Conservation (phyloP, 1,284 basidiomycete species). For the Ustilago vetiveriae region DNA sequence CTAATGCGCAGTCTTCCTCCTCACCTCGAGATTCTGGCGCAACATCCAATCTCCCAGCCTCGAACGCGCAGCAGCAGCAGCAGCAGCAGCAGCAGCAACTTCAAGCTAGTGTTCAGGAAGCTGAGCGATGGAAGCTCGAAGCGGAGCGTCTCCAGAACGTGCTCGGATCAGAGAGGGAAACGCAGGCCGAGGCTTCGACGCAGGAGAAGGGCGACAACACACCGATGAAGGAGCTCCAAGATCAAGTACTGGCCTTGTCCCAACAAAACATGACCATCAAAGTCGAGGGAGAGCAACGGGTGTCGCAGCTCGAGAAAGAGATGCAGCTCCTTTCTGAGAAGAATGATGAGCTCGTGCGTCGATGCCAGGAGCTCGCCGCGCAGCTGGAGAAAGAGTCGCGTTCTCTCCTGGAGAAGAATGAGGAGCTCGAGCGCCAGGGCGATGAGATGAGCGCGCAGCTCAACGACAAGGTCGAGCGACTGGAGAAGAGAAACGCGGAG, state of each 20-base stretch:
- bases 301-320: constrained; percentile 12
- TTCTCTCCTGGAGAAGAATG: constrained; percentile 6
- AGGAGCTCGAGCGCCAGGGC: constrained; percentile 16
- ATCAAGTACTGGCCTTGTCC: constrained; percentile 7
- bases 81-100: constrained; percentile 9
- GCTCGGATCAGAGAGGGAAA: constrained; percentile 5
- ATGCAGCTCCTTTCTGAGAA: constrained; percentile 8
- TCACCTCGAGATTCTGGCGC: constrained; percentile 14
- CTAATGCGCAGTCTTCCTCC: constrained; percentile 12
- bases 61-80: neutral
- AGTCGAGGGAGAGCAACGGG: constrained; percentile 3
- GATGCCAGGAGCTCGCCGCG: constrained; percentile 6
- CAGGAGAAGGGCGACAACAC: constrained; percentile 5
- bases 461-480: constrained; percentile 10
- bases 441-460: constrained; percentile 16
- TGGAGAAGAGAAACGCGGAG: constrained; percentile 16
- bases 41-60: constrained; percentile 3
- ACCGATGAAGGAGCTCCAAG: constrained; percentile 22
- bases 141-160: constrained; percentile 17
- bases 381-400: constrained; percentile 19
- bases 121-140: constrained; percentile 19
- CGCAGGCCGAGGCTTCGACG: neutral
- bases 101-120: constrained; percentile 16
- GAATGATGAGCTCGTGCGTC: constrained; percentile 14
- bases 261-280: constrained; percentile 9